Conservation (phyloP, 2,329 filamentous ascomycete species). For the Mariannaea sp. region DNA sequence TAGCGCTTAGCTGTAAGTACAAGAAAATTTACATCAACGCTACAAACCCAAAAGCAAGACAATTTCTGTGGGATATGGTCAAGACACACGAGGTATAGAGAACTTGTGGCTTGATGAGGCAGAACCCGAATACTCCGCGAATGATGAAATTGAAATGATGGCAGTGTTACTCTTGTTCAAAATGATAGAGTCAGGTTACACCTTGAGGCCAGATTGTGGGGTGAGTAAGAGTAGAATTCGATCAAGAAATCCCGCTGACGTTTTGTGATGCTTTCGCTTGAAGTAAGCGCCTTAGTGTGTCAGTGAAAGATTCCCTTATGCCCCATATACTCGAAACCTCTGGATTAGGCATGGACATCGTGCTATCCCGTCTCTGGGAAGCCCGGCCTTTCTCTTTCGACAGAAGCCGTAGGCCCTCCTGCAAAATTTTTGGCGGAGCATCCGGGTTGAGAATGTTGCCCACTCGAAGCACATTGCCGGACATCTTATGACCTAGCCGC, state of each 20-base stretch:
- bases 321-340: background rate
- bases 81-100: constrained; percentile 65
- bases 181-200: too few species aligned
- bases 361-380: background rate
- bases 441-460: constrained; percentile 21
- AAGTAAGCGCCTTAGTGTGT: background rate
- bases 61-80: constrained; percentile 63
- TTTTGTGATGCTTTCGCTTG: too few species aligned
- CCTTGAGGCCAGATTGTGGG: too few species aligned
- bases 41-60: constrained; percentile 63
- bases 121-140: constrained; percentile 67
- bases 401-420: constrained; percentile 23
- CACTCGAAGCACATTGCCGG: constrained; percentile 17
- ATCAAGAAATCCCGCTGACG: background rate
- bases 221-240: background rate
- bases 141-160: constrained; percentile 44
- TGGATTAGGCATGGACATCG: background rate
- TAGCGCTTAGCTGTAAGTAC: constrained; percentile 63
- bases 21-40: constrained; percentile 66
- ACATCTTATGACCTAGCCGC: constrained; percentile 25
- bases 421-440: constrained; percentile 21
- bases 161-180: background rate
- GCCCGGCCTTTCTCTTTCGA: background rate
- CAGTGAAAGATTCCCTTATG: background rate
- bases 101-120: constrained; percentile 73